Base-by-base conservation (phyloP, 768 basidiomycete genomes). In the Tricholoma furcatifolium region DNA sequence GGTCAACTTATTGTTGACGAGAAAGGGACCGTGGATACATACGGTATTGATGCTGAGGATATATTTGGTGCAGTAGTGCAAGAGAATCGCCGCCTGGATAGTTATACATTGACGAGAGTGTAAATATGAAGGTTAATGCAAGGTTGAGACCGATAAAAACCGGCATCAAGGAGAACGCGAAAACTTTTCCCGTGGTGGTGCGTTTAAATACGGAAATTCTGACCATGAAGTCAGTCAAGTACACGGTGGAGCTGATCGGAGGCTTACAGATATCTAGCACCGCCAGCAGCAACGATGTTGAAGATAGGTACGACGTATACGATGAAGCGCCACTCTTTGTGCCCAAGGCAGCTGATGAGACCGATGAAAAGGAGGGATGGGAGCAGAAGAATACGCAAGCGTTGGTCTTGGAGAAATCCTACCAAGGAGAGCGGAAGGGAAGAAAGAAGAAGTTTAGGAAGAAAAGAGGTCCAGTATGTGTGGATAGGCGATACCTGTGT, bases 271-370 rank as follows among this genome's bases (percentile, higher is more conserved):
- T 76, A 80, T 4, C 72, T 65, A 2, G 83, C 74, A 2, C 83
- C 86, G 14, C 83, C 67, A 0, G 93, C 87, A 2, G 90, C 93
- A 2, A 86, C 81, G 3, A 94, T 67, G 60, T 97, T 96, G 67
- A 93, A 74, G 2, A 83, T 64, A 0, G 95, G 94, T 0, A 98
- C 81, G 15, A 84, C 78, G 63, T 98, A 98, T 7, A 93, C 79
- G 51, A 98, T 75, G 69, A 99, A 99, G 6, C 97, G 81, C 97
- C 97, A 99, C 70, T 99, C 97, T 66, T 99, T 99, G 70, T 99
- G 97, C 0, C 82, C 86, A 1, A 98, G 74, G 27, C 65, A 73
- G 64, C 93, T 94, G 66, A 98, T 81, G 2, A 86, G 59, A 2
- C 63, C 67, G 7, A 92, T 62, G 54, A 87, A 89, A 1, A 62